Conservation (phyloP, 352 stramenopile genomes). For the Blastocystis hominis region DNA sequence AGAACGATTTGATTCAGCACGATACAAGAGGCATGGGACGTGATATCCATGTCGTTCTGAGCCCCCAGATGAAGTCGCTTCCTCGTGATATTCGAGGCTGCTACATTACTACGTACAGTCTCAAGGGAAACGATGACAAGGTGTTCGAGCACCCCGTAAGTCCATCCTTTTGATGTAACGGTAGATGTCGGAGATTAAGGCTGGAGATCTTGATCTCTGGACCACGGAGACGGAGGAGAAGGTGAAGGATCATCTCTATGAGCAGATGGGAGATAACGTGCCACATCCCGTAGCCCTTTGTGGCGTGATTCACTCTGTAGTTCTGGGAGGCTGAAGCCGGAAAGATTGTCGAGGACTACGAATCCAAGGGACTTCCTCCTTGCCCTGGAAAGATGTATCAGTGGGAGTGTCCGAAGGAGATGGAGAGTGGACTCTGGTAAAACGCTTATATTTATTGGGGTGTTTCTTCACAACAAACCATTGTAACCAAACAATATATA, state of each 20-base stretch:
- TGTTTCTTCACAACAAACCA: background rate
- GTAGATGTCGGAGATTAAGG: constrained; percentile 10
- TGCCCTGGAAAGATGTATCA: constrained; percentile 56
- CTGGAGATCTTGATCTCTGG: constrained; percentile 35
- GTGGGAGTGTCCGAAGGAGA: constrained; percentile 55
- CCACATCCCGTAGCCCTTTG: constrained; percentile 19
- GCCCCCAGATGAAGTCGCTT: constrained; percentile 37
- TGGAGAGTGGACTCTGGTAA: constrained; percentile 44
- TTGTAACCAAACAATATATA: background rate
- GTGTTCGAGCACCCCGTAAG: constrained; percentile 35
- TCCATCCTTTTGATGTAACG: background rate
- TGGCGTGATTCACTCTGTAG: background rate
- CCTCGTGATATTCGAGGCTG: background rate
- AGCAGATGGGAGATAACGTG: background rate
- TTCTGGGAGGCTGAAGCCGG: constrained; percentile 42
- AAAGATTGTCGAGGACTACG: constrained; percentile 44
- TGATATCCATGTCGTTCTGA: constrained; percentile 48
- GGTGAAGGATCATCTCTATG: constrained; percentile 17
- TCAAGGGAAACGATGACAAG: background rate
- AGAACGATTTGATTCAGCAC: constrained; percentile 47
- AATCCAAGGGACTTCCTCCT: constrained; percentile 45
- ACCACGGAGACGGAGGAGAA: constrained; percentile 10
- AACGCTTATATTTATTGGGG: background rate
- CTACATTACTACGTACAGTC: constrained; percentile 5
- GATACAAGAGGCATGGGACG: constrained; percentile 38